These are phyloP conservation scores for Hordeum marinum DNA, from an alignment of 176 grass and related monocot species.

Conservation along the genomic window DNA sequence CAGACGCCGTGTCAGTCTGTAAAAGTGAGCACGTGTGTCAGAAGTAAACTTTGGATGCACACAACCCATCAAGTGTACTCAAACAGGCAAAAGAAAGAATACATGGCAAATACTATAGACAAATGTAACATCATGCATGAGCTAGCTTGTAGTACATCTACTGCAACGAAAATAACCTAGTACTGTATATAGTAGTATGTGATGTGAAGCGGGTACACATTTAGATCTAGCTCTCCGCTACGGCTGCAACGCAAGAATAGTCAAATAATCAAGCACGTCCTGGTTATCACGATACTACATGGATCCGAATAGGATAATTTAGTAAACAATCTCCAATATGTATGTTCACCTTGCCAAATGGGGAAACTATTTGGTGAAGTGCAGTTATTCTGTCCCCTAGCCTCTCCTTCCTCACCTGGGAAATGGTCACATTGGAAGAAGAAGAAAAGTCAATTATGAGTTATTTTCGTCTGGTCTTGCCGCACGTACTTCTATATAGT, in stretches of 20 bases:
- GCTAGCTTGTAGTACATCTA: background rate
- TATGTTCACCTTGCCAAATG: conserved; percentile 78
- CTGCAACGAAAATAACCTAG: too few relatives aligned
- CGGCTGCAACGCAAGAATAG: background rate
- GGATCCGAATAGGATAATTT: background rate
- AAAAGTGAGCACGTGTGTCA: conserved; percentile 69
- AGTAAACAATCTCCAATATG: background rate
- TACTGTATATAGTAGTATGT: background rate
- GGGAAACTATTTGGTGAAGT: conserved; percentile 89
- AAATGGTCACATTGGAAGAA: background rate
- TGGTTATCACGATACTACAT: background rate
- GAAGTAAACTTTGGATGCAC: conserved; percentile 60
- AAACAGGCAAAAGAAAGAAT: conserved; percentile 24
- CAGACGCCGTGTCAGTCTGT: conserved; percentile 97
- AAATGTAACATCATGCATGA: conserved; percentile 16
- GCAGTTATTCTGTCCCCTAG: conserved; percentile 88
- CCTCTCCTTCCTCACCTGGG: conserved; percentile 91
- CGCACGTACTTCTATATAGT: conserved; percentile 16
- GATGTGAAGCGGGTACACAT: background rate
- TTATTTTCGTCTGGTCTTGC: background rate
- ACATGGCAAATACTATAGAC: conserved; percentile 38
- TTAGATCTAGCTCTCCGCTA: conserved; percentile 7
- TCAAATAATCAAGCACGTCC: background rate
- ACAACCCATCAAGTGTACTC: conserved; percentile 48
- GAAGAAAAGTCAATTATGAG: background rate